phyloP scores from a whole-genome alignment of 2,329 filamentous ascomycete species.

The Davidsoniella neocaledoniae region DNA sequence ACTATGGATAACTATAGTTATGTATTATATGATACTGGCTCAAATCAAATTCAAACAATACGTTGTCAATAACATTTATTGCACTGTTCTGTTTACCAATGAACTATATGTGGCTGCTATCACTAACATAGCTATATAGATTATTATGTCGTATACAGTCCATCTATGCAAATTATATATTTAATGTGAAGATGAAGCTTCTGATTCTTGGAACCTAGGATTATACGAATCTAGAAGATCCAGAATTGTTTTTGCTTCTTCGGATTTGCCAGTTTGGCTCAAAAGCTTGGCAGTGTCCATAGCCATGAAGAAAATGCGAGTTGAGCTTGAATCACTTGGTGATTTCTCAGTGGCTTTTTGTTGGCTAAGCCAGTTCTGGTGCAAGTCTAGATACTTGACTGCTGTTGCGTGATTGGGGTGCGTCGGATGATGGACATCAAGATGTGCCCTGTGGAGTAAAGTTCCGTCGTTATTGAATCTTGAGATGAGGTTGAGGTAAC shows the following conservation, averaged over 20 bases:
- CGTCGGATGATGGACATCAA: constrained; percentile 37
- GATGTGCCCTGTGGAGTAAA: constrained; percentile 32
- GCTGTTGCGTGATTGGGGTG: constrained; percentile 31
- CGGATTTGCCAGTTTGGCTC: constrained; percentile 18
- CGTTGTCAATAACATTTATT: neutral
- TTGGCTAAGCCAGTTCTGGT: neutral
- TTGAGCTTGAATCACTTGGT: constrained; percentile 4
- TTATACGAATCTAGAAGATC: constrained; percentile 12
- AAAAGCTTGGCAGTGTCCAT: constrained; percentile 22
- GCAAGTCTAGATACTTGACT: constrained; percentile 25
- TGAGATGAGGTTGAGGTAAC: constrained; percentile 31
- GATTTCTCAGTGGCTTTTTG: neutral
- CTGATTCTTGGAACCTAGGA: too few relatives aligned
- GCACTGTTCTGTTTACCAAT: constrained; percentile 6
- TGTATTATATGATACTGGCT: neutral
- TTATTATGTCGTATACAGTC: neutral
- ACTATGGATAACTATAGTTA: neutral
- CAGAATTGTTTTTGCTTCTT: constrained; percentile 20
- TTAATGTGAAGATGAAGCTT: too few relatives aligned
- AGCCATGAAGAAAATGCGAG: constrained; percentile 14
- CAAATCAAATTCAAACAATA: neutral
- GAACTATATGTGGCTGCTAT: neutral
- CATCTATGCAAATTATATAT: too few relatives aligned
- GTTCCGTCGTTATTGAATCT: constrained; percentile 21
- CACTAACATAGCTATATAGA: too few relatives aligned